Percentiles rank a stretch among this genome's conserved stretches.
phyloP scores from a whole-genome alignment of 768 basidiomycete species.

The Serendipita indica region DNA sequence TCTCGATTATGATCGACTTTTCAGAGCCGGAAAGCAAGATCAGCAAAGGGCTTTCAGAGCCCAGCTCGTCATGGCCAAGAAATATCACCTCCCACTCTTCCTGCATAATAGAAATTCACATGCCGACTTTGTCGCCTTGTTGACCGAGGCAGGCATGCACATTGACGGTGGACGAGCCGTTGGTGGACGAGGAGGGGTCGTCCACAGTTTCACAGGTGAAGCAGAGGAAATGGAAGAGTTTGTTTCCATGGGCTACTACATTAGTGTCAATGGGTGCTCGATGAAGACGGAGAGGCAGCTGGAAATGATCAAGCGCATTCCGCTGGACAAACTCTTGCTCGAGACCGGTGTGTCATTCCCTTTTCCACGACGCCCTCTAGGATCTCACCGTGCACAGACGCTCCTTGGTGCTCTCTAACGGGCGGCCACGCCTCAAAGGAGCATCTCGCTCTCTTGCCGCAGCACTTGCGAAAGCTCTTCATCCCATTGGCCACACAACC shows the following conservation, averaged over 20 bases:
- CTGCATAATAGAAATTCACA: slow-evolving; percentile 72
- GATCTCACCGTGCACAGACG: slow-evolving; percentile 28
- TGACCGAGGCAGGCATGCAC: slow-evolving; percentile 51
- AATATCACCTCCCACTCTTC: slow-evolving; percentile 60
- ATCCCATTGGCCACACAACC: slow-evolving; percentile 38
- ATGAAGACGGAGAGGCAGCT: slow-evolving; percentile 60
- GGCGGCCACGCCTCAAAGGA: slow-evolving; percentile 46
- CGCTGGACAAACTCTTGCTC: slow-evolving; percentile 43
- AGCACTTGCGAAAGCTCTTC: slow-evolving; percentile 32
- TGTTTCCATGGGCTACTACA: slow-evolving; percentile 56
- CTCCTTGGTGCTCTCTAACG: slow-evolving; percentile 61
- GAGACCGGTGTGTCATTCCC: slow-evolving; percentile 44
- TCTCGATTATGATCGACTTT: slow-evolving; percentile 64
- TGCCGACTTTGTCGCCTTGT: slow-evolving; percentile 46
- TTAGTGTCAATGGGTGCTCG: slow-evolving; percentile 59
- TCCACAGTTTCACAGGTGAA: slow-evolving; percentile 70
- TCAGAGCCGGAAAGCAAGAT: slow-evolving; percentile 42
- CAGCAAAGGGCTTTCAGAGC: slow-evolving; percentile 49
- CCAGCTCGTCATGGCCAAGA: slow-evolving; percentile 53
- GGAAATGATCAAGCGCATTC: slow-evolving; percentile 38
- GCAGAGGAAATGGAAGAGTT: slow-evolving; percentile 47
- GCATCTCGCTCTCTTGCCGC: slow-evolving; percentile 35
- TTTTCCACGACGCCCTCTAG: not conserved
- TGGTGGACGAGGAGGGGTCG: slow-evolving; percentile 58
- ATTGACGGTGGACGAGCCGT: slow-evolving; percentile 37